A percentile compares a stretch with the other conserved stretches of the same genome.
Conservation (phyloP, 1,284 basidiomycete species). For the Abortiporus biennis region DNA sequence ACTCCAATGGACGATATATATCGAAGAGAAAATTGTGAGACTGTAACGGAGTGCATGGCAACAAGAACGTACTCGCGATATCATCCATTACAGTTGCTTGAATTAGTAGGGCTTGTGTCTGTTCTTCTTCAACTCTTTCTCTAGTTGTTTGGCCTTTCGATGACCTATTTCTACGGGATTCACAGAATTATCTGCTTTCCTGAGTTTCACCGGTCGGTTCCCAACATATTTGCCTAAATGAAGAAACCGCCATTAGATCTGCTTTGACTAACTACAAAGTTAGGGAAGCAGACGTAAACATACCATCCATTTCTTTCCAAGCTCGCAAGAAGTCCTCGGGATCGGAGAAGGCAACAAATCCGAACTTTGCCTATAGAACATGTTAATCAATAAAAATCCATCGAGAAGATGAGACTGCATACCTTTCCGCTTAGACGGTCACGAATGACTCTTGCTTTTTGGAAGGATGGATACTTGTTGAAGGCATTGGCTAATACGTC, state of each 20-base stretch:
- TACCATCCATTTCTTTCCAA: conserved; percentile 99
- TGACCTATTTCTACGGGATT: conserved; percentile 92
- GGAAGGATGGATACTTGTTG: conserved; percentile 87
- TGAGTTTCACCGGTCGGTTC: conserved; percentile 88
- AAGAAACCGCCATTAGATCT: conserved; percentile 4
- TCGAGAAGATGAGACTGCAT: conserved; percentile 7
- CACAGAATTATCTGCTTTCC: conserved; percentile 83
- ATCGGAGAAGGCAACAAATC: conserved; percentile 96
- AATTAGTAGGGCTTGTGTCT: conserved; percentile 65
- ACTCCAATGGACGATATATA: conserved; percentile 5
- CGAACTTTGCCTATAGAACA: conserved; percentile 79
- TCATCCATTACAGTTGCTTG: not conserved
- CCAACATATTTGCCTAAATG: conserved; percentile 94
- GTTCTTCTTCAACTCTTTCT: conserved; percentile 80
- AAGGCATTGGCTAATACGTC: conserved; percentile 91
- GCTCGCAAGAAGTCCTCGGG: conserved; percentile 98
- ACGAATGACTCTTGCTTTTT: conserved; percentile 91
- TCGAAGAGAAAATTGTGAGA: conserved; percentile 3
- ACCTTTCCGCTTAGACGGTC: conserved; percentile 90
- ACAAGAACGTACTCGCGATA: conserved; percentile 4
- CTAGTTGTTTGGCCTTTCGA: conserved; percentile 78
- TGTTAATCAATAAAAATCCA: not conserved
- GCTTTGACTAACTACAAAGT: conserved; percentile 1
- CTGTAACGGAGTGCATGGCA: not conserved
- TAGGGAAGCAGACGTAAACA: conserved; percentile 19